A percentile compares a stretch with the other conserved stretches of the same genome.
These are phyloP conservation scores for Septoria petroselini DNA, from an alignment of 2,329 filamentous ascomycete genomes.

Conservation along the genomic window DNA sequence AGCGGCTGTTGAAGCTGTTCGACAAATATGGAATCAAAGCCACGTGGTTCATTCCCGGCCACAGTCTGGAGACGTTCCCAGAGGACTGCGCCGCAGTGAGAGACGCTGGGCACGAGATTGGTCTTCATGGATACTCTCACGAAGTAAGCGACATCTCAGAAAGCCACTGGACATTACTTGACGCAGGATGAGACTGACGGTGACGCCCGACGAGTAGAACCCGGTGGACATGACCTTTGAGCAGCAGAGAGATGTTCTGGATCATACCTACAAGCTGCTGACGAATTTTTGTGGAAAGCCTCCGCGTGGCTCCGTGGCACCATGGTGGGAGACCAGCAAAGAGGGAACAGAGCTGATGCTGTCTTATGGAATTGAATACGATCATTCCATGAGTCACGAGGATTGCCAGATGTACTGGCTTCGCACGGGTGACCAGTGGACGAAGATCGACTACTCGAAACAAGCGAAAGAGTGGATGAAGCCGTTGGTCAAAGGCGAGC, in stretches of 20 bases:
- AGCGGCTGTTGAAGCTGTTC: conserved; percentile 66
- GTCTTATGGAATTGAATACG: conserved; percentile 65
- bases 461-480: conserved; percentile 64
- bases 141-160: conserved; percentile 41
- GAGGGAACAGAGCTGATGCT: conserved; percentile 64
- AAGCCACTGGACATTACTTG: too few relatives aligned
- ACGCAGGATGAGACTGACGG: too few relatives aligned
- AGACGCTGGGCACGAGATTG: conserved; percentile 62
- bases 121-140: conserved; percentile 68
- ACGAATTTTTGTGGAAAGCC: conserved; percentile 67
- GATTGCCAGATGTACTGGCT: conserved; percentile 63
- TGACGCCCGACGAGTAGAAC: conserved; percentile 42
- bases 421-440: conserved; percentile 61
- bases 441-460: conserved; percentile 63
- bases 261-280: conserved; percentile 67
- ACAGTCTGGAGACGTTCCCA: conserved; percentile 62
- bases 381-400: conserved; percentile 63
- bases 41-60: conserved; percentile 62
- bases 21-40: conserved; percentile 68
- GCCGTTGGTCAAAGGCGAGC: conserved; percentile 55
- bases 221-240: conserved; percentile 67
- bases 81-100: conserved; percentile 60
- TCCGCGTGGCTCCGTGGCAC: conserved; percentile 66
- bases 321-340: conserved; percentile 68
- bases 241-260: conserved; percentile 69